These are phyloP conservation scores for Ascochyta rabiei DNA, from an alignment of 2,329 filamentous ascomycete genomes.

Conservation along the genomic window DNA sequence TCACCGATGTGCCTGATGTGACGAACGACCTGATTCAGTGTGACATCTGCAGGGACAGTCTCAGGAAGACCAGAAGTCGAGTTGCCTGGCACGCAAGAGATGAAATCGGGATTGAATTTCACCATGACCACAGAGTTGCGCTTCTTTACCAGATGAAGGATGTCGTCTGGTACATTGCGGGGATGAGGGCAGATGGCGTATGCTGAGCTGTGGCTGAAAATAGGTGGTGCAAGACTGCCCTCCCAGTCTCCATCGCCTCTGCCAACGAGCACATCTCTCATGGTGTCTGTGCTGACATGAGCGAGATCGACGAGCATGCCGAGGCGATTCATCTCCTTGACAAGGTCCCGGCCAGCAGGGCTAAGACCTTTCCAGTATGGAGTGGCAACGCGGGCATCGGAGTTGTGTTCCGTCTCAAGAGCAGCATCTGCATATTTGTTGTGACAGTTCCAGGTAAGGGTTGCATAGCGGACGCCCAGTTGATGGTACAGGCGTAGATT, in stretches of 20 bases:
- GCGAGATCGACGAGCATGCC: constrained; percentile 93
- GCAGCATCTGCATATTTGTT: constrained; percentile 90
- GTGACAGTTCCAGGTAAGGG: constrained; percentile 91
- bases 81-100: constrained; percentile 71
- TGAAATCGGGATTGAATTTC: constrained; percentile 83
- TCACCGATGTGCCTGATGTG: constrained; percentile 85
- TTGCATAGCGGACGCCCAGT: constrained; percentile 85
- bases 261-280: constrained; percentile 78
- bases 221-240: constrained; percentile 79
- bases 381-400: constrained; percentile 50
- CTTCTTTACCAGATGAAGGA: constrained; percentile 76
- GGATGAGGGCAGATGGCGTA: constrained; percentile 84
- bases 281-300: constrained; percentile 80
- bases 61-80: constrained; percentile 70
- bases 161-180: constrained; percentile 85
- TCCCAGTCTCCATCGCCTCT: constrained; percentile 60
- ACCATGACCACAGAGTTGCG: constrained; percentile 84
- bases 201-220: constrained; percentile 88
- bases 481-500: constrained; percentile 77
- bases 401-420: constrained; percentile 59
- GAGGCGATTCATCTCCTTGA: constrained; percentile 91
- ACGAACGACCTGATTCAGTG: constrained; percentile 75
- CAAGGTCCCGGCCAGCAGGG: constrained; percentile 67
- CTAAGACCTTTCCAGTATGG: constrained; percentile 77
- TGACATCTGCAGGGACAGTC: constrained; percentile 70